Conservation (phyloP, 1,284 basidiomycete genomes). For the Apiotrichum gamsii region DNA sequence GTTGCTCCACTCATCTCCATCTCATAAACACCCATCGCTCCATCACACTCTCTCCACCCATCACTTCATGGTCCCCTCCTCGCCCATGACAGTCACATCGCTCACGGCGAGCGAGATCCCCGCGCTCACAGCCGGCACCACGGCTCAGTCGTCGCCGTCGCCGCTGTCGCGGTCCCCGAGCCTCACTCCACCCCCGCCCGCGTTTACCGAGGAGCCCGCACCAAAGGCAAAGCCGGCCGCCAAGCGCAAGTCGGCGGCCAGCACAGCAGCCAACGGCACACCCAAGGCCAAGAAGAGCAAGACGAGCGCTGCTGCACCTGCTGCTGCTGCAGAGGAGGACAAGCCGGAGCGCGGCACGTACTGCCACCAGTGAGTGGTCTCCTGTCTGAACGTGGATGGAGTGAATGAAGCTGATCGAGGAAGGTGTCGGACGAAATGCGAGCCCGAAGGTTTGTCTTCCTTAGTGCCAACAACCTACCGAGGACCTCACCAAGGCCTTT, state of each 20-base stretch:
- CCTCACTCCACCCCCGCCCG: background rate
- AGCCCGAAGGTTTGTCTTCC: slow-evolving; percentile 9
- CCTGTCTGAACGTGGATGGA: too few species aligned
- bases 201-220: background rate
- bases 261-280: background rate
- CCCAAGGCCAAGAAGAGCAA: slow-evolving; percentile 6
- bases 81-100: slow-evolving; percentile 6
- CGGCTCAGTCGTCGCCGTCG: slow-evolving; percentile 1
- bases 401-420: background rate
- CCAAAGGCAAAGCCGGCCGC: background rate
- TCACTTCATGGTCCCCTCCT: background rate
- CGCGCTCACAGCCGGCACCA: slow-evolving; percentile 3
- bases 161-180: background rate
- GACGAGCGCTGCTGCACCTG: background rate
- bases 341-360: slow-evolving; percentile 20
- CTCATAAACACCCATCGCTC: background rate
- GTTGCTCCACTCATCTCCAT: background rate
- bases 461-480: too few species aligned
- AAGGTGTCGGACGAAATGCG: slow-evolving; percentile 13
- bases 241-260: slow-evolving; percentile 8
- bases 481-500: too few species aligned
- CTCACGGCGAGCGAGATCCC: slow-evolving; percentile 4
- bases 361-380: slow-evolving; percentile 33
- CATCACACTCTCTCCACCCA: background rate
- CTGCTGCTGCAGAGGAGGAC: background rate